Percentiles rank a stretch among this genome's conserved stretches.
These are phyloP conservation scores for Tilletia caries DNA, from an alignment of 1,284 basidiomycete species.

Conservation along the genomic window DNA sequence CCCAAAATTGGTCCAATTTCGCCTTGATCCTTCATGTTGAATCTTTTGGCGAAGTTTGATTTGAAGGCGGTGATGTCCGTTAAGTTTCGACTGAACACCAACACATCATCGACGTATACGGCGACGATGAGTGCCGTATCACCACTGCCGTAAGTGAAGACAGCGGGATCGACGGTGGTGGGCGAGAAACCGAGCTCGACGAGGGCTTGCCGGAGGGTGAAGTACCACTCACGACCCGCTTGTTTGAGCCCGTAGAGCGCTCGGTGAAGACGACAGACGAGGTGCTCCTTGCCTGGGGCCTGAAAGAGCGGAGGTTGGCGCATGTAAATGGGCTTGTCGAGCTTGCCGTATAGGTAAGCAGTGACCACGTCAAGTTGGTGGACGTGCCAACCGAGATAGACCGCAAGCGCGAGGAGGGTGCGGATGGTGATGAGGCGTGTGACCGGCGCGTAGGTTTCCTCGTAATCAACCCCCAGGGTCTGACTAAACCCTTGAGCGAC, in stretches of 20 bases:
- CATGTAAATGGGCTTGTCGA: conserved; percentile 57
- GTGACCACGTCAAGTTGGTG: conserved; percentile 56
- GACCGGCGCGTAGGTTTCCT: conserved; percentile 56
- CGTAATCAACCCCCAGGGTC: conserved; percentile 55
- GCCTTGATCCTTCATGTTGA: conserved; percentile 6
- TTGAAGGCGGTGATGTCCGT: neutral
- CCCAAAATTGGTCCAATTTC: neutral
- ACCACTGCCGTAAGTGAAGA: neutral
- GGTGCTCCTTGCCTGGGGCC: conserved; percentile 1
- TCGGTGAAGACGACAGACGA: conserved; percentile 12
- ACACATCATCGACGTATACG: neutral
- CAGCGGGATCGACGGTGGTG: conserved; percentile 16
- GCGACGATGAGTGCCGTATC: neutral
- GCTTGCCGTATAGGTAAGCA: conserved; percentile 52
- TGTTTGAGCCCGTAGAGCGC: conserved; percentile 20
- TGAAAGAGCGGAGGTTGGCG: conserved; percentile 47
- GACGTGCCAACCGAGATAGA: conserved; percentile 50
- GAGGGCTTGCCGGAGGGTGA: conserved; percentile 15
- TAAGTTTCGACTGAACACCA: neutral
- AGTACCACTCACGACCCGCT: conserved; percentile 17
- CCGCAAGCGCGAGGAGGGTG: conserved; percentile 54
- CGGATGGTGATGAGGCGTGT: conserved; percentile 53
- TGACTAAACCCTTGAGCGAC: conserved; percentile 59
- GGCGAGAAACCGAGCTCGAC: conserved; percentile 16
- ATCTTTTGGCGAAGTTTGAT: neutral